These are phyloP conservation scores for Geranium brycei DNA, from an alignment of 345 rosid genomes.

Conservation along the genomic window DNA sequence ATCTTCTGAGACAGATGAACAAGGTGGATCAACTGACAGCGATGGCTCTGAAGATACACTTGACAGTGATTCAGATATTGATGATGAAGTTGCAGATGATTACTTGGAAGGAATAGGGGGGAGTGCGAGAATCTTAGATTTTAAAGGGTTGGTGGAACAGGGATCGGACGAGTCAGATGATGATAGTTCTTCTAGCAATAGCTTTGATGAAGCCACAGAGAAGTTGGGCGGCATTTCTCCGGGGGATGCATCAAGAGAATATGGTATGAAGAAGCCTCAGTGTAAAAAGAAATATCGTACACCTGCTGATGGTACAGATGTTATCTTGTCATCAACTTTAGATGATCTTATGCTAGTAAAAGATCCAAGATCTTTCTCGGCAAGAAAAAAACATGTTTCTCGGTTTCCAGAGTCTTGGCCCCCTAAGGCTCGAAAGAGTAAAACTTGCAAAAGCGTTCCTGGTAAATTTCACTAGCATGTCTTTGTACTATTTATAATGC, in stretches of 20 bases:
- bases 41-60: constrained; percentile 28
- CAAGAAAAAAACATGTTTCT: constrained; percentile 40
- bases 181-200: neutral
- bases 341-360: constrained; percentile 64
- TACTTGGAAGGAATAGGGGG: constrained; percentile 57
- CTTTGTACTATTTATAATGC: neutral
- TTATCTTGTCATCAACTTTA: constrained; percentile 15
- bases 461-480: constrained; percentile 24
- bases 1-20: constrained; percentile 32
- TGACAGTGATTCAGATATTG: constrained; percentile 49
- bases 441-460: constrained; percentile 44
- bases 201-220: neutral
- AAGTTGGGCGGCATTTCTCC: neutral
- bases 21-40: constrained; percentile 29
- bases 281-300: neutral
- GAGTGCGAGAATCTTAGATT: neutral
- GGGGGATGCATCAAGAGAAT: neutral
- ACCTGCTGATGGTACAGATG: neutral
- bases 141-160: neutral
- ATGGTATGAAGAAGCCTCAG: neutral
- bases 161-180: neutral
- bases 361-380: constrained; percentile 57
- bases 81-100: constrained; percentile 72
- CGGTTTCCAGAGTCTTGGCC: constrained; percentile 64
- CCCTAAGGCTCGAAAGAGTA: constrained; percentile 45